Evolutionary conservation across 441 rosid species (phyloP), one percentile per base, ranked within the genome.

Genomic region (Erysimum cheiri): DNA sequence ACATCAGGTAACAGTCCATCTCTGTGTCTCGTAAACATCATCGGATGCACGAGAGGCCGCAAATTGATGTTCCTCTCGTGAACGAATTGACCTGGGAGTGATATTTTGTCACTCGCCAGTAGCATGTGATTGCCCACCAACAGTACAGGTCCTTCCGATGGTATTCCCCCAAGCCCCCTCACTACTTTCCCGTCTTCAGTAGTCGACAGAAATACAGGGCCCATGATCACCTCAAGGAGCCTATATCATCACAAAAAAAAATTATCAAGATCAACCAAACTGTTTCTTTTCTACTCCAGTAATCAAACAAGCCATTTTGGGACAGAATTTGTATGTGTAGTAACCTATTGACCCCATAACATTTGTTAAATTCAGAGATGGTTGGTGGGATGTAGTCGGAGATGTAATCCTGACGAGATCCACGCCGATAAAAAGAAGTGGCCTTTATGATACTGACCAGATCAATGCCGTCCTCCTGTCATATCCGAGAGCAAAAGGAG

Each of bases 121-220:
- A 94, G 67, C 94, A 88, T 88, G 72, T 94, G 97, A 77, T 90
- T 85, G 10, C 99, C 94, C 48, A 94, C 90, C 10, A 76, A 76
- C 69, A 94, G 67, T 47, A 94, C 97, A 14, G 99, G 99, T 48
- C 96, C 98, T 59, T 93, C 86, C 1, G 82, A 78, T 41, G 95
- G 97, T 76, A 91, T 63, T 54, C 98, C 97, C 12, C 83, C 86
- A 48, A 94, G 89, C 53, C 98, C 90, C 67, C 64, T 85, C 41
- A 90, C 93, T 52, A 94, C 65, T 77, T 78, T 81, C 69, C 98
- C 98, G 68, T 85, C 85, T 74, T 83, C 87, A 50, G 83, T 74
- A 22, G 97, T 90, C 76, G 97, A 94, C 37, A 94, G 82, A 87
- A 86, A 84, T 73, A 90, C 96, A 28, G 99, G 86, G 41, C 87